Percentiles rank a stretch among this genome's conserved stretches.
Conservation (phyloP, 2,329 filamentous ascomycete genomes). For the Fusarium robinianum region DNA sequence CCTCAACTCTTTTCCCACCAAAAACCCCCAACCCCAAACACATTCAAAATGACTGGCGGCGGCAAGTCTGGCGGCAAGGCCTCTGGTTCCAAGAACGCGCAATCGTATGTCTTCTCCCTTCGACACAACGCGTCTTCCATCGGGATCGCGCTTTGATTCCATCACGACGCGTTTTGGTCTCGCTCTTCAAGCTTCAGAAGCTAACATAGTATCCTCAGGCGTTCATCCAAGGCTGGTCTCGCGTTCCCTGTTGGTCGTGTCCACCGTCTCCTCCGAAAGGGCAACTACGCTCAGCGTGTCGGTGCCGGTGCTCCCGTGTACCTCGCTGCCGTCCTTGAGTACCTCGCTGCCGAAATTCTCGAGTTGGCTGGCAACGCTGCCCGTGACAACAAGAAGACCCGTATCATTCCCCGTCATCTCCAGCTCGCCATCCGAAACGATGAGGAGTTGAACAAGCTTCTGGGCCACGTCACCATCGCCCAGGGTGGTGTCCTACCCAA, state of each 20-base stretch:
- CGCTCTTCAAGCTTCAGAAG: background rate
- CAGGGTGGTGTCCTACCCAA: constrained; percentile 97
- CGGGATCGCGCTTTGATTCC: constrained; percentile 3
- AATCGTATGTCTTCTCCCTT: constrained; percentile 77
- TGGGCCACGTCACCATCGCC: constrained; percentile 94
- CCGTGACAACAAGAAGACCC: constrained; percentile 99
- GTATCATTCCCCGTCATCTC: constrained; percentile 98
- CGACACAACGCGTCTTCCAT: constrained; percentile 7
- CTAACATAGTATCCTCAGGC: constrained; percentile 58
- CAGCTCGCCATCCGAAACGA: constrained; percentile 99
- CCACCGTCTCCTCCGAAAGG: constrained; percentile 97
- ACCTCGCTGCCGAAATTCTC: constrained; percentile 97
- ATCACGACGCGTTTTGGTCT: background rate
- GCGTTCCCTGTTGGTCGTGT: constrained; percentile 99
- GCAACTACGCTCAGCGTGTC: constrained; percentile 99
- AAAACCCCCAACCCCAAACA: constrained; percentile 36
- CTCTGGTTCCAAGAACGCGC: constrained; percentile 97
- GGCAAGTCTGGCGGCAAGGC: constrained; percentile 99
- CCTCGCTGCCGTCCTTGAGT: constrained; percentile 96
- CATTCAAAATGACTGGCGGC: constrained; percentile 97
- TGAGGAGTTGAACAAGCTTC: constrained; percentile 99
- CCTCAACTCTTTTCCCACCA: constrained; percentile 20
- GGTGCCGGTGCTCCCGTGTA: constrained; percentile 98
- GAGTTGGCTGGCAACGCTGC: constrained; percentile 98
- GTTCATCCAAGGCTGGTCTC: constrained; percentile 98